These are phyloP conservation scores for Penicillium maclennaniae DNA, from an alignment of 495 filamentous ascomycete genomes.

Conservation along the genomic window DNA sequence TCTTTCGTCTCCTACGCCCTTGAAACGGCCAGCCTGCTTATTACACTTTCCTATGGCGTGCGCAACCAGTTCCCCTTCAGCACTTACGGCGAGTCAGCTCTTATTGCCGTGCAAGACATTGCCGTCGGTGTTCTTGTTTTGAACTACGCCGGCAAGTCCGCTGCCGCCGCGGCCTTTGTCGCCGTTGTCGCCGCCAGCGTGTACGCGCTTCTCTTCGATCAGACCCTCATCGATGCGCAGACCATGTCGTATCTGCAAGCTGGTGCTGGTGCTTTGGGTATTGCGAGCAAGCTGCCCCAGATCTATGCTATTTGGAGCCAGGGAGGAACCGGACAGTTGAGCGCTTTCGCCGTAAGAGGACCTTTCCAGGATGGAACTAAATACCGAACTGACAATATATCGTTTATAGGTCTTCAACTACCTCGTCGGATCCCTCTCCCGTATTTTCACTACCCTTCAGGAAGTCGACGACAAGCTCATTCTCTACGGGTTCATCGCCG, in stretches of 20 bases:
- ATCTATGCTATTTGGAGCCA: constrained; percentile 77
- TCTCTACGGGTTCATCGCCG: constrained; percentile 86
- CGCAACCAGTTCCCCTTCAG: constrained; percentile 90
- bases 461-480: constrained; percentile 95
- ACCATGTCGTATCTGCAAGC: constrained; percentile 75
- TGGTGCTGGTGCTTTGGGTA: constrained; percentile 73
- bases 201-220: constrained; percentile 64
- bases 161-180: constrained; percentile 67
- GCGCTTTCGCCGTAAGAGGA: constrained; percentile 76
- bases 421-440: constrained; percentile 81
- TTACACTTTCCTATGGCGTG: constrained; percentile 83
- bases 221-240: constrained; percentile 61
- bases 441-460: constrained; percentile 95
- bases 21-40: constrained; percentile 80
- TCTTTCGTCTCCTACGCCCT: constrained; percentile 88
- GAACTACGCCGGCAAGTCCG: constrained; percentile 62
- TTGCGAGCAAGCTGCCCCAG: constrained; percentile 90
- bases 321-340: constrained; percentile 90
- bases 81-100: constrained; percentile 89
- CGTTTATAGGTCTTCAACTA: constrained; percentile 87
- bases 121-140: constrained; percentile 81
- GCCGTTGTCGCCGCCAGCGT: constrained; percentile 64
- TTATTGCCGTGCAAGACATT: constrained; percentile 89
- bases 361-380: neutral
- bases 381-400: constrained; percentile 7